phyloP scores from a whole-genome alignment of 768 basidiomycete genomes.

The Mycena polygramma region DNA sequence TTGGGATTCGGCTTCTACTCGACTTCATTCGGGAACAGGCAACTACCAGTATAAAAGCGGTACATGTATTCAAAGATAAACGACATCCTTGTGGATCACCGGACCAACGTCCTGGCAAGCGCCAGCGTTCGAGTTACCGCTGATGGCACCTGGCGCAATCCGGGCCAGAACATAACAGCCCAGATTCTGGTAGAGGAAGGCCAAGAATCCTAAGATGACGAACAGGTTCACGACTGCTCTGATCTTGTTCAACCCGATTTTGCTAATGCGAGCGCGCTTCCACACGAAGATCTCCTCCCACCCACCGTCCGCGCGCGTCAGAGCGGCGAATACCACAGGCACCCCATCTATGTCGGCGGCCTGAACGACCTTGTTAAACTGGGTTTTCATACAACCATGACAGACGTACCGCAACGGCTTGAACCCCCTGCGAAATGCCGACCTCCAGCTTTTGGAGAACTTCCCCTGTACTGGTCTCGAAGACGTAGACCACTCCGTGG shows the following conservation, averaged over 20 bases:
- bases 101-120: background rate
- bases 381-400: background rate
- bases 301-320: background rate
- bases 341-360: slow-evolving; percentile 2
- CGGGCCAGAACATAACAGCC: background rate
- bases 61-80: background rate
- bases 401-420: background rate
- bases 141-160: background rate
- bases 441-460: background rate
- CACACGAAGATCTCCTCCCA: slow-evolving; percentile 11
- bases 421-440: background rate
- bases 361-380: background rate
- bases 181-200: slow-evolving; percentile 11
- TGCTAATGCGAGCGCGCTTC: background rate
- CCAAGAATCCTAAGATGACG: slow-evolving; percentile 8
- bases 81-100: background rate
- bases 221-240: background rate
- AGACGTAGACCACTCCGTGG: slow-evolving; percentile 31
- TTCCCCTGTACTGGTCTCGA: slow-evolving; percentile 1
- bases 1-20: too few species aligned
- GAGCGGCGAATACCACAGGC: background rate
- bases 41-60: too few species aligned
- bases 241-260: background rate
- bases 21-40: too few species aligned
- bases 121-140: background rate